Percentiles rank a stretch among this genome's conserved stretches.
These are phyloP conservation scores for Pinus albicaulis DNA, from an alignment of 75 land plant genomes.

Conservation along the genomic window DNA sequence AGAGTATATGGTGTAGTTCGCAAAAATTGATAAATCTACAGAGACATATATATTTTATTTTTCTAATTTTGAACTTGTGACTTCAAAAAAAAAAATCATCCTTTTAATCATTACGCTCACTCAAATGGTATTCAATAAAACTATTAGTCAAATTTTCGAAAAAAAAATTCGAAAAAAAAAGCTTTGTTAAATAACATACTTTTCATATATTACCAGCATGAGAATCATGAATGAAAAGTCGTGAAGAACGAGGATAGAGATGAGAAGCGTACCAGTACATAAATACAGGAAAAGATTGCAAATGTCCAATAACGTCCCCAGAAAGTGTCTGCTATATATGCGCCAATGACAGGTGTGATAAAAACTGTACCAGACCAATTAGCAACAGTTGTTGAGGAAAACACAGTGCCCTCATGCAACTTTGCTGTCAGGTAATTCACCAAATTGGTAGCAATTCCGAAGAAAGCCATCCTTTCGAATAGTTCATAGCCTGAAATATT, in stretches of 20 bases:
- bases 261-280: slow-evolving; percentile 10
- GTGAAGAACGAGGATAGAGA: neutral
- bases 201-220: no score
- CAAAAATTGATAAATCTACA: no score
- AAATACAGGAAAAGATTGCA: slow-evolving; percentile 21
- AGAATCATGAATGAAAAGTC: neutral
- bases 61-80: no score
- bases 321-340: slow-evolving; percentile 29
- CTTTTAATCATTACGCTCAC: no score
- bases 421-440: slow-evolving; percentile 13
- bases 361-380: slow-evolving; percentile 40
- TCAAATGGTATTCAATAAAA: no score
- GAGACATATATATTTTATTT: no score
- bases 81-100: no score
- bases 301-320: slow-evolving; percentile 38
- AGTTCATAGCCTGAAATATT: slow-evolving; percentile 18
- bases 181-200: no score
- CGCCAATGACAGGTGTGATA: slow-evolving; percentile 39
- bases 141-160: no score
- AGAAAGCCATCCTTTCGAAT: slow-evolving; percentile 37
- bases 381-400: slow-evolving; percentile 20
- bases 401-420: slow-evolving; percentile 24
- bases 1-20: no score
- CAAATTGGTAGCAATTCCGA: slow-evolving; percentile 27
- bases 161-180: no score